Evolutionary conservation across 176 grass and related monocot species (phyloP).

Genomic region (Zea luxurians): DNA sequence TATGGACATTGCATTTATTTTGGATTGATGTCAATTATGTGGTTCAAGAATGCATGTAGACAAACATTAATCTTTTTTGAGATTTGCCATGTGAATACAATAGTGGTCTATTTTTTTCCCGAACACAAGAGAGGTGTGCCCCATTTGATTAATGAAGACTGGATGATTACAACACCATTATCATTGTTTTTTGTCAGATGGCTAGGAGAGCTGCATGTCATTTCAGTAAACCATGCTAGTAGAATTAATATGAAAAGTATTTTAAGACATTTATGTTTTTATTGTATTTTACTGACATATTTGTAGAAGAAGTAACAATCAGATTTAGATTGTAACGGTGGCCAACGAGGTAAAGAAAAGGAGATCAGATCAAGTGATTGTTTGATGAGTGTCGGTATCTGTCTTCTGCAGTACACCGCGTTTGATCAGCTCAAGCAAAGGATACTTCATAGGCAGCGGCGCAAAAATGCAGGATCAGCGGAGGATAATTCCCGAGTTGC

Average conservation of each 20-base stretch:
- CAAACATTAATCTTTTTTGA: not conserved
- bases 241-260: not conserved
- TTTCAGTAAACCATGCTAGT: not conserved
- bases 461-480: constrained; percentile 34
- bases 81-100: not conserved
- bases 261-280: not conserved
- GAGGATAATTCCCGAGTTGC: constrained; percentile 54
- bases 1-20: not conserved
- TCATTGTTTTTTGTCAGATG: not conserved
- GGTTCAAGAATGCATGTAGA: not conserved
- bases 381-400: constrained; percentile 13
- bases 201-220: not conserved
- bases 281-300: not conserved
- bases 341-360: not conserved
- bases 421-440: constrained; percentile 94
- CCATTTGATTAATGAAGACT: not conserved
- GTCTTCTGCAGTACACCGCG: constrained; percentile 73
- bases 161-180: not conserved
- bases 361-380: not conserved
- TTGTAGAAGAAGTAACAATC: not conserved
- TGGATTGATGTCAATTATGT: not conserved
- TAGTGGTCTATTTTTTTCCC: not conserved
- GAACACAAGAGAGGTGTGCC: not conserved
- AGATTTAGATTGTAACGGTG: not conserved
- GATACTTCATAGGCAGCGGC: constrained; percentile 50